A percentile compares a stretch with the other conserved stretches of the same genome.
Evolutionary conservation across 1,284 basidiomycete species (phyloP).

Genomic region (Cutaneotrichosporon dermatis): DNA sequence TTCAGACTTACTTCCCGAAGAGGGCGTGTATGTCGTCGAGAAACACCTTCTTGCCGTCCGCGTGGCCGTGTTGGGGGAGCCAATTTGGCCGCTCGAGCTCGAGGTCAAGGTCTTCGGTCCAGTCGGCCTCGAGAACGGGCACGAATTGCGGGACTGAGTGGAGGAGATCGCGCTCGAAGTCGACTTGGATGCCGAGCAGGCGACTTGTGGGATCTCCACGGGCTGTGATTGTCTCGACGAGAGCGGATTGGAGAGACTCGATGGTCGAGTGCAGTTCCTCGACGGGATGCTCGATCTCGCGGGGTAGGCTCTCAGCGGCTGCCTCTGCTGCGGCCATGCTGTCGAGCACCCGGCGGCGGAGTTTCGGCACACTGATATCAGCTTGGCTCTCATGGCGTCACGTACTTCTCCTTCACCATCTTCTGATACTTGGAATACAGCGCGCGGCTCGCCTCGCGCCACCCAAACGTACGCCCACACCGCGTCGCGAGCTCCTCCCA

Average conservation of each 20-base stretch:
- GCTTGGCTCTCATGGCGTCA: not conserved
- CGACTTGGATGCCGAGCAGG: conserved; percentile 6
- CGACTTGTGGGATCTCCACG: not conserved
- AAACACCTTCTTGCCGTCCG: not conserved
- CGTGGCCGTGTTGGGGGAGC: no score
- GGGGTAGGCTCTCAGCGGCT: not conserved
- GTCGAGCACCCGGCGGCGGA: not conserved
- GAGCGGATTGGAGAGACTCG: not conserved
- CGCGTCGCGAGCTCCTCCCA: conserved; percentile 16
- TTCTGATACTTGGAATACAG: not conserved
- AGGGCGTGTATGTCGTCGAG: not conserved
- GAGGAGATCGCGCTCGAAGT: not conserved
- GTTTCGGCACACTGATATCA: not conserved
- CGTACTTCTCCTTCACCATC: conserved; percentile 11
- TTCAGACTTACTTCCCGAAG: not conserved
- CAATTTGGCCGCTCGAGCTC: no score
- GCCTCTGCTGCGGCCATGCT: not conserved
- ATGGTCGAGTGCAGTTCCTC: conserved; percentile 13
- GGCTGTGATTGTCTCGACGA: not conserved
- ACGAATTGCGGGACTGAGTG: conserved; percentile 13
- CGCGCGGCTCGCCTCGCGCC: not conserved
- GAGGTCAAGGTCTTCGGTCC: no score
- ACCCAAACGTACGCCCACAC: conserved; percentile 12
- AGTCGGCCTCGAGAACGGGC: conserved; percentile 1
- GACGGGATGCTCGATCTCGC: conserved; percentile 12